phyloP scores from a whole-genome alignment of 805 yeast genomes.

The Candida verbasci region DNA sequence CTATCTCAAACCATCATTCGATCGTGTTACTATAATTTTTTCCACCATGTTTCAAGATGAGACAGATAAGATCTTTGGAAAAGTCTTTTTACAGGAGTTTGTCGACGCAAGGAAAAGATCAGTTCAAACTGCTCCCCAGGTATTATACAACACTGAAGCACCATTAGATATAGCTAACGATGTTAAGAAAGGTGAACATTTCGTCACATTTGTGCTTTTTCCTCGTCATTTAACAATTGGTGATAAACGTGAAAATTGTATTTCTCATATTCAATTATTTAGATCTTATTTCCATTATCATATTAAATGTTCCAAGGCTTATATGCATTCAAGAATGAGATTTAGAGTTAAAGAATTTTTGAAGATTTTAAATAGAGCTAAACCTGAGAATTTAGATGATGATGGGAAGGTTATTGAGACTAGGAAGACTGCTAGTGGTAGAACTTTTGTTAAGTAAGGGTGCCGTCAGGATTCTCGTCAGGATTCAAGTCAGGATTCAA shows the following conservation, averaged over 20 bases:
- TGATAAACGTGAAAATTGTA: conserved; percentile 76
- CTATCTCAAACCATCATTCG: conserved; percentile 86
- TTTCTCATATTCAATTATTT: conserved; percentile 86
- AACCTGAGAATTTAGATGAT: conserved; percentile 82
- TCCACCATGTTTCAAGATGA: conserved; percentile 94
- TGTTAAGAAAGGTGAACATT: conserved; percentile 33
- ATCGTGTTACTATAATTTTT: conserved; percentile 94
- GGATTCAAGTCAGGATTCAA: too few species aligned
- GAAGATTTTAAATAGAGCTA: conserved; percentile 94
- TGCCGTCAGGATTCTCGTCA: too few species aligned
- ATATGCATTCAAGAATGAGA: conserved; percentile 98
- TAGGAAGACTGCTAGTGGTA: conserved; percentile 69
- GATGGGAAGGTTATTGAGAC: conserved; percentile 45
- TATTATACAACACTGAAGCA: conserved; percentile 84
- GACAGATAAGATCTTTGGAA: conserved; percentile 88
- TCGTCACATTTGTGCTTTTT: conserved; percentile 69
- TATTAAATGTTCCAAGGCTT: conserved; percentile 97
- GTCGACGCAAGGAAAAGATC: conserved; percentile 94
- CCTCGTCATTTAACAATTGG: conserved; percentile 68
- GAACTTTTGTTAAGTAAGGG: too few species aligned
- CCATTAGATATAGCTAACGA: conserved; percentile 65
- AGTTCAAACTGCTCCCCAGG: conserved; percentile 98
- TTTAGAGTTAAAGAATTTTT: conserved; percentile 89
- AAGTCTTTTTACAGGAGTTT: conserved; percentile 87
- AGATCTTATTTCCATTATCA: conserved; percentile 98